phyloP scores from a whole-genome alignment of 495 filamentous ascomycete genomes.

The Annulohypoxylon moriforme region DNA sequence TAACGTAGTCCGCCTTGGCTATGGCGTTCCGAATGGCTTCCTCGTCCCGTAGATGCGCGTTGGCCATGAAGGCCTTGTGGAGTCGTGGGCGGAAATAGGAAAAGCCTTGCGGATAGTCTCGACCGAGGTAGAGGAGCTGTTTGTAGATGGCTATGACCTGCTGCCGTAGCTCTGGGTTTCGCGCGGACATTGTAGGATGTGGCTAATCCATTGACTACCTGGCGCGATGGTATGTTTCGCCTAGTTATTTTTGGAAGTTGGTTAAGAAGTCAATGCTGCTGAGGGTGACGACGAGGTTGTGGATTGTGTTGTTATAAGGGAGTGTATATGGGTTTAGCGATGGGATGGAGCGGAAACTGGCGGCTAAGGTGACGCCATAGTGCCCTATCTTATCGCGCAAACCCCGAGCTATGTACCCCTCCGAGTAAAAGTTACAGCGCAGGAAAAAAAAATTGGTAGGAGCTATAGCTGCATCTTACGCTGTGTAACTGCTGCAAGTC shows the following conservation, averaged over 20 bases:
- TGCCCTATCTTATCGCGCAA: conserved; percentile 12
- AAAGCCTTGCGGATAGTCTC: conserved; percentile 89
- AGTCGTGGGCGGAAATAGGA: conserved; percentile 82
- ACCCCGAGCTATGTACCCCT: not conserved
- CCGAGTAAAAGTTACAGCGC: not conserved
- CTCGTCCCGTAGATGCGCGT: conserved; percentile 75
- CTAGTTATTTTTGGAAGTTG: not conserved
- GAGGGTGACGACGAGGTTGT: not conserved
- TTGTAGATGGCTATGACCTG: conserved; percentile 94
- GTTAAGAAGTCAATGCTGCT: no score
- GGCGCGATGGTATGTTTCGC: not conserved
- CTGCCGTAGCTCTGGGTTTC: conserved; percentile 70
- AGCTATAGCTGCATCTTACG: not conserved
- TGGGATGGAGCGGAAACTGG: not conserved
- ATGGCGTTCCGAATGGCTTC: conserved; percentile 80
- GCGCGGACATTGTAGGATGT: conserved; percentile 28
- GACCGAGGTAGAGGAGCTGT: conserved; percentile 88
- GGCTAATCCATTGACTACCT: conserved; percentile 14
- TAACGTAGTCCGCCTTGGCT: conserved; percentile 83
- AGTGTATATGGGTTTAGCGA: not conserved
- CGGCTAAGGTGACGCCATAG: conserved; percentile 24
- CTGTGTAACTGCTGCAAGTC: not conserved
- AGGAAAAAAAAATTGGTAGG: not conserved
- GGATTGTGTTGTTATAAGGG: not conserved
- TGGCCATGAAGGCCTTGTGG: conserved; percentile 84